Conservation (phyloP, 2,329 filamentous ascomycete genomes). For the Chalaropsis ovoidea region DNA sequence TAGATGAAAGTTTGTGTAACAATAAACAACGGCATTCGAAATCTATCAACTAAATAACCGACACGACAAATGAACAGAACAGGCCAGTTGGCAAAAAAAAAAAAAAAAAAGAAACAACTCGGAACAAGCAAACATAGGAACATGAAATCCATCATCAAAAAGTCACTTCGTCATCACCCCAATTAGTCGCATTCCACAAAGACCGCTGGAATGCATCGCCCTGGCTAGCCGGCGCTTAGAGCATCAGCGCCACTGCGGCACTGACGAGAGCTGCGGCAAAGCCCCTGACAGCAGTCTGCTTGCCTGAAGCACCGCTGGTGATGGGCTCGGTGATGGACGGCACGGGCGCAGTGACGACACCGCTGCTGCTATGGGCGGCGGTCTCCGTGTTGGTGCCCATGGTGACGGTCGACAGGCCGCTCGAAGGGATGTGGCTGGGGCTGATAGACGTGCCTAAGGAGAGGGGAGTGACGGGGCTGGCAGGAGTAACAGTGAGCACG, state of each 20-base stretch:
- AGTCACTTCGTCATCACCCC: background rate
- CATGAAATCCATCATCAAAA: background rate
- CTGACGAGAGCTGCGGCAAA: background rate
- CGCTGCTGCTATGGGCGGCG: background rate
- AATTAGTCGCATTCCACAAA: background rate
- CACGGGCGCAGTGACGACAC: constrained; percentile 4
- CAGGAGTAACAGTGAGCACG: background rate
- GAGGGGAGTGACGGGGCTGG: background rate
- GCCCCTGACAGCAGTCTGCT: background rate
- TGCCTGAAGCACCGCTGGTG: constrained; percentile 7
- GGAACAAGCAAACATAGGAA: background rate
- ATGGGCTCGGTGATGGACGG: background rate
- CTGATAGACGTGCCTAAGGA: background rate
- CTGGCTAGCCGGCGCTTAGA: constrained; percentile 8
- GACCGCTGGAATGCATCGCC: background rate
- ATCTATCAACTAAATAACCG: background rate
- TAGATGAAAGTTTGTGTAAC: background rate
- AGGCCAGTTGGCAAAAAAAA: background rate
- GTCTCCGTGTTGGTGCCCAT: background rate
- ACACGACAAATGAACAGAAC: background rate
- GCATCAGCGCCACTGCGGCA: constrained; percentile 10
- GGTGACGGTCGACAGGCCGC: background rate
- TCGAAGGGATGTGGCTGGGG: background rate
- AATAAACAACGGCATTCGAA: background rate
- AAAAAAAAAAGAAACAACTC: background rate